phyloP scores from a whole-genome alignment of 176 grass and related monocot species.

The Alloteropsis semialata region DNA sequence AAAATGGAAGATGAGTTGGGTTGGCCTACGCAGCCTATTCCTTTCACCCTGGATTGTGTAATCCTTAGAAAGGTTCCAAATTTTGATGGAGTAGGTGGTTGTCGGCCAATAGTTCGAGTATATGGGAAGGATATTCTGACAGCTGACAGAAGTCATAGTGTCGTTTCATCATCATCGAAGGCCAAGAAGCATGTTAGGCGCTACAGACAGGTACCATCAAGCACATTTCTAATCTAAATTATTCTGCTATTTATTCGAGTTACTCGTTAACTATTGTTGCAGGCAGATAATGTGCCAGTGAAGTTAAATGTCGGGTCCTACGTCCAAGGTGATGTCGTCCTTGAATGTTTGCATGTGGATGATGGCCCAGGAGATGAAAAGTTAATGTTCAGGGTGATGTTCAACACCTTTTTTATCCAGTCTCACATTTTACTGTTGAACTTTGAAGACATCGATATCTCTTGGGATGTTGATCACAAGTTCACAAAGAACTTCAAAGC shows the following conservation, averaged over 20 bases:
- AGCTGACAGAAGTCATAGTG: constrained; percentile 45
- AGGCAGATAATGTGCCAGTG: constrained; percentile 72
- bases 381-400: constrained; percentile 92
- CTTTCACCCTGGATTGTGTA: constrained; percentile 89
- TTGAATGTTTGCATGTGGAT: constrained; percentile 86
- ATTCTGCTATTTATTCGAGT: constrained; percentile 42
- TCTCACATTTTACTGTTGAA: constrained; percentile 80
- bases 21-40: constrained; percentile 50
- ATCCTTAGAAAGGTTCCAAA: constrained; percentile 82
- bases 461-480: constrained; percentile 62
- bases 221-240: neutral
- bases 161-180: constrained; percentile 51
- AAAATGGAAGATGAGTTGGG: constrained; percentile 55
- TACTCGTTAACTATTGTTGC: constrained; percentile 59
- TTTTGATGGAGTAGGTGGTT: constrained; percentile 80
- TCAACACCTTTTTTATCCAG: constrained; percentile 87
- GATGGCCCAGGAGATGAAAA: constrained; percentile 48
- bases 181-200: constrained; percentile 65
- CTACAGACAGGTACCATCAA: constrained; percentile 73
- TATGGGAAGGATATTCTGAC: constrained; percentile 64
- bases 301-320: constrained; percentile 88
- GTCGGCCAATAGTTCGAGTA: constrained; percentile 70
- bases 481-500: constrained; percentile 94
- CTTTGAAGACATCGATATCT: constrained; percentile 75
- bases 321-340: constrained; percentile 86